These are phyloP conservation scores for Claviceps paspali DNA, from an alignment of 2,329 filamentous ascomycete genomes.

Conservation along the genomic window DNA sequence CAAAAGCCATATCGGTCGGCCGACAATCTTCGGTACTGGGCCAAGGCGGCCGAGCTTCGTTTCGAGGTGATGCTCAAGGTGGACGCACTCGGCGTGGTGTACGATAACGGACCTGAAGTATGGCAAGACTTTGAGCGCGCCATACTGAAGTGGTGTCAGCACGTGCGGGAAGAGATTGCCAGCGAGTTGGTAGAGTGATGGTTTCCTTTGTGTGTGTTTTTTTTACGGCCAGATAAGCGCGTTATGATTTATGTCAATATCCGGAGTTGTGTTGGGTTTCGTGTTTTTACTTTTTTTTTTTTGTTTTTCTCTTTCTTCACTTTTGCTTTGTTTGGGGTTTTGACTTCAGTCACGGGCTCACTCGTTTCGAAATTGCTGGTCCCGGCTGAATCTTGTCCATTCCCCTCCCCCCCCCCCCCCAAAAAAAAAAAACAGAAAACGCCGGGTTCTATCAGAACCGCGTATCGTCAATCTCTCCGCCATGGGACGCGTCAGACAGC, in stretches of 20 bases:
- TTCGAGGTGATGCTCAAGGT: constrained; percentile 78
- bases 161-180: constrained; percentile 69
- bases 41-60: constrained; percentile 85
- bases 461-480: neutral
- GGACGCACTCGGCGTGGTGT: constrained; percentile 76
- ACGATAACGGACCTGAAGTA: constrained; percentile 50
- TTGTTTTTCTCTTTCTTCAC: neutral
- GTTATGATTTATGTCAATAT: constrained; percentile 6
- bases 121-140: constrained; percentile 78
- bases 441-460: too few species aligned
- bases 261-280: neutral
- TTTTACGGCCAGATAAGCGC: constrained; percentile 1
- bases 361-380: neutral
- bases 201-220: neutral
- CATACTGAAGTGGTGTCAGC: constrained; percentile 67
- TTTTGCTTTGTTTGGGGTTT: neutral
- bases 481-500: neutral
- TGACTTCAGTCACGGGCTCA: neutral
- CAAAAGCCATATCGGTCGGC: constrained; percentile 86
- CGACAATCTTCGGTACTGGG: constrained; percentile 91
- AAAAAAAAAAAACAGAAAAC: too few species aligned
- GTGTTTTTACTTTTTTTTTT: neutral
- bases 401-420: too few species aligned
- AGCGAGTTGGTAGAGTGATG: constrained; percentile 36
- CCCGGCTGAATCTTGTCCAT: neutral